Evolutionary conservation across 176 grass and related monocot genomes (phyloP).

Genomic region (Puya raimondii): DNA sequence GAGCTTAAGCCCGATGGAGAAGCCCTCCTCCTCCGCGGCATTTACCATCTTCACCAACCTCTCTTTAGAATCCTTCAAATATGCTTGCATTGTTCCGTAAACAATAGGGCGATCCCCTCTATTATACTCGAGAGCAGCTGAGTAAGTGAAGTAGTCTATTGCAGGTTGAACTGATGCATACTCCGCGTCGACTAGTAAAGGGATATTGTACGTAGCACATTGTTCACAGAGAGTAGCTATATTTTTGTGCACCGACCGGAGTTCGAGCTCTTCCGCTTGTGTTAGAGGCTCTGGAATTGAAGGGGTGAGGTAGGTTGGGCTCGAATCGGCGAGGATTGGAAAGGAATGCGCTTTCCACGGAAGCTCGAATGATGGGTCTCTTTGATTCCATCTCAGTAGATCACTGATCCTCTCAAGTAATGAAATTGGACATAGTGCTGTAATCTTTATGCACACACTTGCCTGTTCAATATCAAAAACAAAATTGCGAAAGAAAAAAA

Average conservation of each 20-base stretch:
- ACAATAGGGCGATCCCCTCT: constrained; percentile 35
- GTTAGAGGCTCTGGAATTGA: constrained; percentile 44
- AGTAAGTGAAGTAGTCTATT: constrained; percentile 88
- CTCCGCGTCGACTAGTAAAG: constrained; percentile 82
- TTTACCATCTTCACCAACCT: constrained; percentile 41
- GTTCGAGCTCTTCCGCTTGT: constrained; percentile 46
- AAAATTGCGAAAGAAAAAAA: neutral
- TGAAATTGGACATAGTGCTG: constrained; percentile 69
- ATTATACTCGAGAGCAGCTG: constrained; percentile 47
- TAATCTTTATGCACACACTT: constrained; percentile 92
- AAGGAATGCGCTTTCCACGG: constrained; percentile 63
- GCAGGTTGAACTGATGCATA: constrained; percentile 78
- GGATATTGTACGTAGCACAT: constrained; percentile 50
- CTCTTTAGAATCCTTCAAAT: constrained; percentile 67
- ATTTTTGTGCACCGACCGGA: constrained; percentile 44
- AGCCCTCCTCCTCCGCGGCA: constrained; percentile 32
- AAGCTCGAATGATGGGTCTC: constrained; percentile 47
- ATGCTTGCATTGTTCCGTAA: constrained; percentile 72
- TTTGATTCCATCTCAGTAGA: constrained; percentile 74
- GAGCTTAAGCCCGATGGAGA: constrained; percentile 65
- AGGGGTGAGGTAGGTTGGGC: constrained; percentile 58
- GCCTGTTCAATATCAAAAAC: constrained; percentile 33
- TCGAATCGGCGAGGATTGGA: constrained; percentile 55
- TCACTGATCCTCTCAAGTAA: constrained; percentile 76
- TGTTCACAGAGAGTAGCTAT: constrained; percentile 39